Evolutionary conservation across 148 eudicot species (phyloP).

Genomic region (Amaranthus palmeri): DNA sequence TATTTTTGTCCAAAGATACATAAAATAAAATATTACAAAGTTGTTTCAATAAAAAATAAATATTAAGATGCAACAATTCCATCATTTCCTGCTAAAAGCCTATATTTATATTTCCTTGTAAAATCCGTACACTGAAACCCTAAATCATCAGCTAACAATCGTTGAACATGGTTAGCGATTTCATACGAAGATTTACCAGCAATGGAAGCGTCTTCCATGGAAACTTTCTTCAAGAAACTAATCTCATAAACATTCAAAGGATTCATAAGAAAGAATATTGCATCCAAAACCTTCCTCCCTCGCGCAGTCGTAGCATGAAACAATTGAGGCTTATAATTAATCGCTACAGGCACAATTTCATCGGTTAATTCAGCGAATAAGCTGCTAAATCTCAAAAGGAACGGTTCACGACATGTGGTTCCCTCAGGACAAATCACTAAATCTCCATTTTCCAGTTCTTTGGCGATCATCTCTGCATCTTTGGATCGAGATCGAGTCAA

Average conservation of each 20-base stretch:
- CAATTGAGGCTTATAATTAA: slow-evolving; percentile 25
- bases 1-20: no score
- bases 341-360: slow-evolving; percentile 29
- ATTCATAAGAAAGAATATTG: slow-evolving; percentile 40
- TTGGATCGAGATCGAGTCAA: slow-evolving; percentile 19
- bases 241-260: slow-evolving; percentile 35
- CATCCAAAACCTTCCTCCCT: slow-evolving; percentile 48
- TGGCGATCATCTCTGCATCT: slow-evolving; percentile 23
- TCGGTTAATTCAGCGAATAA: slow-evolving; percentile 40
- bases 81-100: slow-evolving; percentile 23
- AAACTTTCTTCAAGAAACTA: slow-evolving; percentile 37
- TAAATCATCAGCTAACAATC: slow-evolving; percentile 22
- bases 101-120: slow-evolving; percentile 32
- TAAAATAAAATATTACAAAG: no score
- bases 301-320: slow-evolving; percentile 44
- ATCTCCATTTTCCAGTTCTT: slow-evolving; percentile 15
- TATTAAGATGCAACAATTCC: slow-evolving; percentile 14
- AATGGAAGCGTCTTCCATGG: slow-evolving; percentile 18
- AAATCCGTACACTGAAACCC: slow-evolving; percentile 31
- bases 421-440: slow-evolving; percentile 24
- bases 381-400: slow-evolving; percentile 30
- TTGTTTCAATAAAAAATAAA: no score
- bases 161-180: slow-evolving; percentile 40
- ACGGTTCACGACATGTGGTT: slow-evolving; percentile 36
- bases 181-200: slow-evolving; percentile 30